Evolutionary conservation across 2,329 filamentous ascomycete genomes (phyloP).

Genomic region (Akanthomyces dipterigenus): DNA sequence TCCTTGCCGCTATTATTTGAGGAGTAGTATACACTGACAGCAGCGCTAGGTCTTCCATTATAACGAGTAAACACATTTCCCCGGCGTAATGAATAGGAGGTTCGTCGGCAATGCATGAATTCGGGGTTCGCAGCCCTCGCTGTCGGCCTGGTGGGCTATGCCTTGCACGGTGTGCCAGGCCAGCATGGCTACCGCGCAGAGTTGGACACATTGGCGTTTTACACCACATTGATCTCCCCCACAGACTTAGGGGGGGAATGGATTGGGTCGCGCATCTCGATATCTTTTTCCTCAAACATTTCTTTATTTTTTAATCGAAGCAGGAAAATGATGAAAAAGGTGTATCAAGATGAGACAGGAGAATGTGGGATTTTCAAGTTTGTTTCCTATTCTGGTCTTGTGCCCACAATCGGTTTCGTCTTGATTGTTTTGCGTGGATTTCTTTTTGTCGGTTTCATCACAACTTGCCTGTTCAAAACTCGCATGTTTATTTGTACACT

Average conservation of each 20-base stretch:
- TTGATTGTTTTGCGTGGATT: neutral
- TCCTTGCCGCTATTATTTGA: conserved; percentile 12
- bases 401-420: neutral
- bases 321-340: neutral
- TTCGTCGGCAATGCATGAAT: conserved; percentile 5
- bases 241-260: neutral
- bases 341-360: neutral
- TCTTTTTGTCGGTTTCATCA: too few relatives aligned
- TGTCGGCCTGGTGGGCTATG: neutral
- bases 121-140: neutral
- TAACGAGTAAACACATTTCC: conserved; percentile 13
- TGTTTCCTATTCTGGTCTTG: neutral
- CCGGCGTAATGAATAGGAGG: conserved; percentile 8
- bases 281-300: neutral
- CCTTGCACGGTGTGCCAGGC: neutral
- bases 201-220: conserved; percentile 1
- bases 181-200: neutral
- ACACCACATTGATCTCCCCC: neutral
- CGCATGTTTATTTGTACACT: neutral
- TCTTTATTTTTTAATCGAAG: neutral
- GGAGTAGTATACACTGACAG: conserved; percentile 2
- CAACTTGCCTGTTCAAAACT: too few relatives aligned
- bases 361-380: neutral
- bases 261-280: neutral
- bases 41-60: conserved; percentile 3